Evolutionary conservation across 257 asterid genomes (phyloP).

Genomic region (Petrea volubilis): DNA sequence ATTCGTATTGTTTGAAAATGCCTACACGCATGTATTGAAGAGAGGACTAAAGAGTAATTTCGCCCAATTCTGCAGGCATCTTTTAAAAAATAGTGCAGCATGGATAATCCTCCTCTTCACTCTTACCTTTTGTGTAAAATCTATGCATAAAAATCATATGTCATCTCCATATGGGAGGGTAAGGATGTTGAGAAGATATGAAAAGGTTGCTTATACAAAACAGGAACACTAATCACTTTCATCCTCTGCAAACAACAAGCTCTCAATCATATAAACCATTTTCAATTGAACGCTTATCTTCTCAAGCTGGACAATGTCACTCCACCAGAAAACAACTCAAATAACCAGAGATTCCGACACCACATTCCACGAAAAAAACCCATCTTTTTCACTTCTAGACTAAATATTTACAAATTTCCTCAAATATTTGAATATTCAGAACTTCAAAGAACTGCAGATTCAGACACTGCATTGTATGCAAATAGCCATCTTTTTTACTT

Average conservation of each 20-base stretch:
- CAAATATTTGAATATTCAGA: no score
- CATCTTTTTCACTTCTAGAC: no score
- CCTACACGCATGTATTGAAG: background rate
- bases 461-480: no score
- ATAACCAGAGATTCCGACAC: conserved; percentile 3
- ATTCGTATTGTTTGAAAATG: background rate
- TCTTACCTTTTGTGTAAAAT: background rate
- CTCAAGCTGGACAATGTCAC: background rate
- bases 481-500: background rate
- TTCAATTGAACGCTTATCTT: background rate
- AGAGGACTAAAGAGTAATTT: background rate
- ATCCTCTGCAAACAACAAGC: background rate
- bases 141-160: background rate
- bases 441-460: no score
- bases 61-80: background rate
- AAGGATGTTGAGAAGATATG: background rate
- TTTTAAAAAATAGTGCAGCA: background rate
- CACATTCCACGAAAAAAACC: background rate
- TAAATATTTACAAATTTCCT: no score
- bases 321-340: background rate
- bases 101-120: background rate
- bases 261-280: background rate
- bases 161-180: background rate
- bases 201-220: background rate
- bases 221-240: background rate